Percentiles rank a stretch among this genome's conserved stretches.
Conservation (phyloP, 108 stramenopile genomes). For the Cyclostephanos tholiformis region DNA sequence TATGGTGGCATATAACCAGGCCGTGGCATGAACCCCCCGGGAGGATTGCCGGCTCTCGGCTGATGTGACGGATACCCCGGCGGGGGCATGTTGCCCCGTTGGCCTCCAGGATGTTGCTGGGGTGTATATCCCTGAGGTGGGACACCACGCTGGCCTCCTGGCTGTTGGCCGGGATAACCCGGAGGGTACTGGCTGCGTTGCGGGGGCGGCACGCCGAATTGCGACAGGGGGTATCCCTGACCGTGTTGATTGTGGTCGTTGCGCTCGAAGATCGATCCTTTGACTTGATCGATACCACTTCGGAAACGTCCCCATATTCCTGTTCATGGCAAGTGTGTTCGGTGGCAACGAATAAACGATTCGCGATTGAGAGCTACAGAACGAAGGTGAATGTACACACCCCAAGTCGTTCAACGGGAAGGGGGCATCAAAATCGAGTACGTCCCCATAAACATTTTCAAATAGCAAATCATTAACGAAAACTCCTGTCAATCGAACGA, state of each 20-base stretch:
- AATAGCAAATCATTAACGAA: constrained; percentile 1
- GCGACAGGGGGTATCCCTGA: constrained; percentile 44
- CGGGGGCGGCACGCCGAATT: constrained; percentile 53
- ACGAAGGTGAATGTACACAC: background rate
- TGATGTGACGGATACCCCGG: constrained; percentile 15
- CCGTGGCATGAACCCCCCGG: constrained; percentile 37
- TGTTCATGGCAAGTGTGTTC: constrained; percentile 9
- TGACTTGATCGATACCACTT: constrained; percentile 45
- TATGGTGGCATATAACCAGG: constrained; percentile 45
- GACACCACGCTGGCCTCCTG: constrained; percentile 11
- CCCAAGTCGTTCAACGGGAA: background rate
- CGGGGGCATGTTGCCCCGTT: constrained; percentile 4
- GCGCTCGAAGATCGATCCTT: constrained; percentile 49
- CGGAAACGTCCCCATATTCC: constrained; percentile 45
- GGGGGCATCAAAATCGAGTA: background rate
- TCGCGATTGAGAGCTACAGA: background rate
- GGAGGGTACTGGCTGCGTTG: constrained; percentile 41
- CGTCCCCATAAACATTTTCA: background rate
- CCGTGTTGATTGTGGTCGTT: constrained; percentile 23
- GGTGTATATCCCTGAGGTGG: constrained; percentile 34
- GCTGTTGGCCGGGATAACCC: constrained; percentile 15
- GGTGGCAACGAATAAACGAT: background rate
- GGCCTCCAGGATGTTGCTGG: constrained; percentile 17
- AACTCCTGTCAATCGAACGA: background rate
- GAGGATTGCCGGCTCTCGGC: constrained; percentile 13